Percentiles rank a stretch among this genome's conserved stretches.
phyloP scores from a whole-genome alignment of 2,329 filamentous ascomycete species.

The Fusarium hainanense region DNA sequence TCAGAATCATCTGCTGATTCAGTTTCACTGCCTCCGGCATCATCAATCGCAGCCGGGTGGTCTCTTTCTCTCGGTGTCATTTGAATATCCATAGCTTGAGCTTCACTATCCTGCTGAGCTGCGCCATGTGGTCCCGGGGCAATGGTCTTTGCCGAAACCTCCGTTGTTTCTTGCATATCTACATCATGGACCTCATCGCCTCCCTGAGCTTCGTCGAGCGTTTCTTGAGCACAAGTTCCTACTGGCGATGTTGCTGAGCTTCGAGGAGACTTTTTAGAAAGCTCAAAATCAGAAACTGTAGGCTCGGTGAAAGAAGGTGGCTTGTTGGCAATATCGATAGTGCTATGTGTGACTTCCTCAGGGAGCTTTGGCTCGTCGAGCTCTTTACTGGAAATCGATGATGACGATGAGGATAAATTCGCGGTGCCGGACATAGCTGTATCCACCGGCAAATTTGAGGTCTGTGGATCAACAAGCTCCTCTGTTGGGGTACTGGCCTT shows the following conservation, averaged over 20 bases:
- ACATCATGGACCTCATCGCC: neutral
- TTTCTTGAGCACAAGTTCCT: neutral
- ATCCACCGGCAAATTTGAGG: neutral
- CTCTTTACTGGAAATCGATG: conserved; percentile 31
- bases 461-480: neutral
- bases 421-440: conserved; percentile 2
- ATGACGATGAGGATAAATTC: conserved; percentile 33
- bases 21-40: neutral
- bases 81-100: conserved; percentile 2
- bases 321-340: neutral
- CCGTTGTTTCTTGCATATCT: conserved; percentile 1
- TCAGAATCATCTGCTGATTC: neutral
- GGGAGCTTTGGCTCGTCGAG: conserved; percentile 13
- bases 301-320: conserved; percentile 3
- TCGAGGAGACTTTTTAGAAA: neutral
- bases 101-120: neutral
- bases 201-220: neutral
- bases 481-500: neutral
- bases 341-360: neutral
- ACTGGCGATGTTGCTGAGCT: neutral
- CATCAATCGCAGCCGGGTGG: neutral
- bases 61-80: neutral
- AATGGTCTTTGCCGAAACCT: neutral
- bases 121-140: neutral
- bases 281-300: conserved; percentile 1